phyloP scores from a whole-genome alignment of 257 asterid species.

The Nicotiana tomentosiformis region DNA sequence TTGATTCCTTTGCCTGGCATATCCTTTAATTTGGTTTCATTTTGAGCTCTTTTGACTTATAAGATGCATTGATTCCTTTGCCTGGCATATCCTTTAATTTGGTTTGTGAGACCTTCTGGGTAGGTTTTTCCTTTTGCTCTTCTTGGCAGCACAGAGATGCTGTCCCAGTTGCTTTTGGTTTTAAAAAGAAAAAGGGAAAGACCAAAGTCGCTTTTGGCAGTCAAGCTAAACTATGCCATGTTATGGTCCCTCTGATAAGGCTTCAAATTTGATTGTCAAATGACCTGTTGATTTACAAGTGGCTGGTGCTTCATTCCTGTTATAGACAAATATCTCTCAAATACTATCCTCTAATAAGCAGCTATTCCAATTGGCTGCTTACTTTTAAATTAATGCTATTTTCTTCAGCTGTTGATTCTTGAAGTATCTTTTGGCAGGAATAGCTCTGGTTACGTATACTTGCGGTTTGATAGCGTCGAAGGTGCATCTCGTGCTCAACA shows the following conservation, averaged over 20 bases:
- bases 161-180: background rate
- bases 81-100: background rate
- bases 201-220: background rate
- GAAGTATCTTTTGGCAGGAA: conserved; percentile 44
- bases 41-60: background rate
- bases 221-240: background rate
- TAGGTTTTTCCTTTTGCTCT: background rate
- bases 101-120: background rate
- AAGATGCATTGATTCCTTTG: background rate
- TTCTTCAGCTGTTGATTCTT: background rate
- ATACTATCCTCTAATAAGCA: background rate
- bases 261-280: background rate
- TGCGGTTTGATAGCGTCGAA: conserved; percentile 79
- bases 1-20: background rate
- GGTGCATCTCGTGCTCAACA: conserved; percentile 85
- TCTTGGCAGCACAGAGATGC: background rate
- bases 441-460: conserved; percentile 82
- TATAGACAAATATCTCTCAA: background rate
- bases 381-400: background rate
- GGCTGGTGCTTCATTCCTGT: background rate
- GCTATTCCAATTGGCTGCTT: background rate
- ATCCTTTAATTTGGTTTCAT: background rate
- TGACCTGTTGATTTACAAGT: background rate
- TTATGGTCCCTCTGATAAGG: background rate
- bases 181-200: background rate